phyloP scores from a whole-genome alignment of 257 asterid genomes.

The Solanum neorickii region DNA sequence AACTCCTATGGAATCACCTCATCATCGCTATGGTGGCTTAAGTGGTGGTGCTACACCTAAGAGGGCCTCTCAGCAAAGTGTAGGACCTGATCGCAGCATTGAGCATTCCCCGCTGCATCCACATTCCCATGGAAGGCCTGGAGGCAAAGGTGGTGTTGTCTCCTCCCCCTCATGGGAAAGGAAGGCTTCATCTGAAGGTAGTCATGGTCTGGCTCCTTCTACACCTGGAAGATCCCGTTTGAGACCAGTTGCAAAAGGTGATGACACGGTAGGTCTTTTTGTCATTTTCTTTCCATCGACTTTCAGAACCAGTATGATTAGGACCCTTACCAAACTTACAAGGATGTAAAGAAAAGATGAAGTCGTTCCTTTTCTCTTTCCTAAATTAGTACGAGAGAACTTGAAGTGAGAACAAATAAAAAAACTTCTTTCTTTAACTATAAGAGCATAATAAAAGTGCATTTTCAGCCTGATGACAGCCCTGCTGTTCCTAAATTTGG shows the following conservation, averaged over 20 bases:
- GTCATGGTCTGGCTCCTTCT: constrained; percentile 50
- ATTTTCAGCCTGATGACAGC: constrained; percentile 61
- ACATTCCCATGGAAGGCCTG: constrained; percentile 39
- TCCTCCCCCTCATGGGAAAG: constrained; percentile 92
- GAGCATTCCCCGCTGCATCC: constrained; percentile 74
- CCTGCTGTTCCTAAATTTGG: constrained; percentile 80
- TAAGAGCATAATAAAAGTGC: background rate
- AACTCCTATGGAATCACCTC: constrained; percentile 47
- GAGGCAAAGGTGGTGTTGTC: constrained; percentile 40
- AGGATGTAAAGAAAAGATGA: background rate
- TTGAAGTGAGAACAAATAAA: background rate
- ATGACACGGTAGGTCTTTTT: constrained; percentile 48
- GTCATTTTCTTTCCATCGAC: background rate
- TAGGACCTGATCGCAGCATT: constrained; percentile 53
- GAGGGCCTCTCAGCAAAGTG: constrained; percentile 39
- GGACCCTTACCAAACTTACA: background rate
- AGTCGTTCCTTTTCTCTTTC: background rate
- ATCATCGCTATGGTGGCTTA: constrained; percentile 31
- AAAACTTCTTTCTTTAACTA: background rate
- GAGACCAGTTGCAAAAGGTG: constrained; percentile 65
- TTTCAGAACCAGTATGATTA: background rate
- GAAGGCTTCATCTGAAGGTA: constrained; percentile 48
- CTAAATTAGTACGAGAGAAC: background rate
- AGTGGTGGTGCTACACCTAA: constrained; percentile 57
- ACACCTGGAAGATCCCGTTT: constrained; percentile 88